These are phyloP conservation scores for Coprinellus micaceus DNA, from an alignment of 768 basidiomycete genomes.

Conservation along the genomic window DNA sequence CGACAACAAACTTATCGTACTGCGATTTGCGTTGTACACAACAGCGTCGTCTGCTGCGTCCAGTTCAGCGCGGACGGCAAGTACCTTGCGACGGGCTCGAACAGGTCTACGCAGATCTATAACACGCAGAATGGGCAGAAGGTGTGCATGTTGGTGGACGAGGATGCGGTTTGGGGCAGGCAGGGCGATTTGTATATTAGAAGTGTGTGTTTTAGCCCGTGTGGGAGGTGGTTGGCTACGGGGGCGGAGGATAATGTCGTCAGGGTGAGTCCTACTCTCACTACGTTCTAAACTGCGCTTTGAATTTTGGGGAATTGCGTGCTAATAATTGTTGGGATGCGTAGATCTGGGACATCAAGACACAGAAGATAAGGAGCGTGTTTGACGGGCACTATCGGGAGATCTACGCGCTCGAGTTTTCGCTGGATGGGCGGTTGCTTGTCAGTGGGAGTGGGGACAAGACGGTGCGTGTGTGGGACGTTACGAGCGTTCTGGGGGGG, in stretches of 20 bases:
- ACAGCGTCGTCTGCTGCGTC: slow-evolving; percentile 77
- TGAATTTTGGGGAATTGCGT: slow-evolving; percentile 18
- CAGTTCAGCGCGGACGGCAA: slow-evolving; percentile 92
- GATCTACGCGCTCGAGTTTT: slow-evolving; percentile 89
- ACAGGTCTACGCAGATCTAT: slow-evolving; percentile 91
- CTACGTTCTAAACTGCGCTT: background rate
- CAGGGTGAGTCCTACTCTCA: slow-evolving; percentile 46
- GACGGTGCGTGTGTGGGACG: slow-evolving; percentile 40
- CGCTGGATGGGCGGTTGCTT: slow-evolving; percentile 71
- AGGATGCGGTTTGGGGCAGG: slow-evolving; percentile 42
- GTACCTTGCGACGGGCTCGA: slow-evolving; percentile 91
- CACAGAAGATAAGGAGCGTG: slow-evolving; percentile 66
- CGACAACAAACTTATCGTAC: background rate
- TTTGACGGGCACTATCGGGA: slow-evolving; percentile 88
- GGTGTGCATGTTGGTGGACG: slow-evolving; percentile 78
- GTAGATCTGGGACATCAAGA: slow-evolving; percentile 86
- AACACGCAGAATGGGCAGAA: slow-evolving; percentile 85
- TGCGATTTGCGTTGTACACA: background rate
- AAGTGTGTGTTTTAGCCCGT: slow-evolving; percentile 87
- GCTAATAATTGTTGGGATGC: slow-evolving; percentile 33
- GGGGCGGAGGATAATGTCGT: slow-evolving; percentile 91
- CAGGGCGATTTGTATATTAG: slow-evolving; percentile 87
- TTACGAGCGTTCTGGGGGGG: slow-evolving; percentile 27
- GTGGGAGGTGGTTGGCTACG: slow-evolving; percentile 86
- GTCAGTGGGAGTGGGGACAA: slow-evolving; percentile 81